Conservation (phyloP, 2,329 filamentous ascomycete genomes). For the Pseudocercospora pini-densiflorae region DNA sequence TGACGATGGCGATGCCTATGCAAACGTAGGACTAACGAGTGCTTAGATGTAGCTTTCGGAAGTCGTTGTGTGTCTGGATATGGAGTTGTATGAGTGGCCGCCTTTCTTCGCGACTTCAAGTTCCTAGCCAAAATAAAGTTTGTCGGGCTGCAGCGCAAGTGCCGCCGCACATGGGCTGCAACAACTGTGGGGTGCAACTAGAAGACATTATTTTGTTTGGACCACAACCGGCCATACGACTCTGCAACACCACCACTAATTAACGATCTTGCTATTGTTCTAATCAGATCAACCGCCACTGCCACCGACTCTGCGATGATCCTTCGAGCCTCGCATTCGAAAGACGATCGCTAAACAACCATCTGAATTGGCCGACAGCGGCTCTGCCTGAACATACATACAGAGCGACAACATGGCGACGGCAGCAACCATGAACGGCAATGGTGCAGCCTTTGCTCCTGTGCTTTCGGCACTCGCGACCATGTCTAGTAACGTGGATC, state of each 20-base stretch:
- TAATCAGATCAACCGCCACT: not conserved
- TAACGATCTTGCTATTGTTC: not conserved
- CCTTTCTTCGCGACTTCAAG: not conserved
- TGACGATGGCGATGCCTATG: not conserved
- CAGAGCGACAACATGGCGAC: conserved; percentile 36
- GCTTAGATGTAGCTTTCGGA: not conserved
- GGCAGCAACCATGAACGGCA: conserved; percentile 52
- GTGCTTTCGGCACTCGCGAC: conserved; percentile 88
- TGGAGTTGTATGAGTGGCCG: not conserved
- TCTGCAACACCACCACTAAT: not conserved
- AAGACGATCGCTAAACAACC: conserved; percentile 6
- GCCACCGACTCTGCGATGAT: conserved; percentile 5
- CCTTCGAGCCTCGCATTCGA: not conserved
- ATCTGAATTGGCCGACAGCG: not conserved
- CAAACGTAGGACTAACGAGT: not conserved
- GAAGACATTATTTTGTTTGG: conserved; percentile 11
- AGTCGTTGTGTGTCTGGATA: not conserved
- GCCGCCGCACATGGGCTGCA: not conserved
- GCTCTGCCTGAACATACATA: not conserved
- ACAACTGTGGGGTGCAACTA: conserved; percentile 8
- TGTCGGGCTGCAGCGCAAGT: conserved; percentile 6
- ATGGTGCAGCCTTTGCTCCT: conserved; percentile 74
- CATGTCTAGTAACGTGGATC: conserved; percentile 78
- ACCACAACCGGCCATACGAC: not conserved
- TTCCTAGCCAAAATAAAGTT: not conserved